A percentile compares a stretch with the other conserved stretches of the same genome.
These are phyloP conservation scores for Collybia nuda DNA, from an alignment of 768 basidiomycete species.

Conservation along the genomic window DNA sequence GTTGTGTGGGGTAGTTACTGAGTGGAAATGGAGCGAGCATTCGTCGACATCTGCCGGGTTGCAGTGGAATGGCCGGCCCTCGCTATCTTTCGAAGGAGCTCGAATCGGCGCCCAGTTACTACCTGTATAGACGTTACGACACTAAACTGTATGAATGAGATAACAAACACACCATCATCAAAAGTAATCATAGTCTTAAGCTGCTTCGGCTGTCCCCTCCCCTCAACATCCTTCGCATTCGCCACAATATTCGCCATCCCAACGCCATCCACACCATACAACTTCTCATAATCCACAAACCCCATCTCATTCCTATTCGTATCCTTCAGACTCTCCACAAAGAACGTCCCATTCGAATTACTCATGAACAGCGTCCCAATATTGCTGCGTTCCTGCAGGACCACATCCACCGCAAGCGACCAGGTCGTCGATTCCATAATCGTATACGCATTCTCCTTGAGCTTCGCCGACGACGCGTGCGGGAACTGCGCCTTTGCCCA, in stretches of 20 bases:
- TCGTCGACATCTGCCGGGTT: constrained; percentile 49
- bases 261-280: constrained; percentile 86
- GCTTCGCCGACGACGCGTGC: constrained; percentile 74
- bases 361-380: constrained; percentile 94
- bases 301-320: constrained; percentile 90
- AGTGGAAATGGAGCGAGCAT: constrained; percentile 91
- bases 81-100: constrained; percentile 54
- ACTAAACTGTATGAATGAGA: not conserved
- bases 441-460: constrained; percentile 93
- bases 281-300: constrained; percentile 90
- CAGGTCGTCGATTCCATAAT: constrained; percentile 93
- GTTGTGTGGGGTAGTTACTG: constrained; percentile 91
- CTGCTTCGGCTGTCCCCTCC: constrained; percentile 64
- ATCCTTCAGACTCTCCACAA: constrained; percentile 86
- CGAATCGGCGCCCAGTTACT: constrained; percentile 75
- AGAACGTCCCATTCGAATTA: constrained; percentile 95
- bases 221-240: constrained; percentile 84
- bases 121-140: constrained; percentile 27
- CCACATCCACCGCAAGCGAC: constrained; percentile 92
- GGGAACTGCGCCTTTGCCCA: constrained; percentile 95
- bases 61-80: constrained; percentile 66
- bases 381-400: constrained; percentile 60
- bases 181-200: constrained; percentile 84
- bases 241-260: constrained; percentile 87
- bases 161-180: constrained; percentile 57